Base-by-base conservation (phyloP, 495 filamentous ascomycete genomes). In the Aspergillus biplanus region DNA sequence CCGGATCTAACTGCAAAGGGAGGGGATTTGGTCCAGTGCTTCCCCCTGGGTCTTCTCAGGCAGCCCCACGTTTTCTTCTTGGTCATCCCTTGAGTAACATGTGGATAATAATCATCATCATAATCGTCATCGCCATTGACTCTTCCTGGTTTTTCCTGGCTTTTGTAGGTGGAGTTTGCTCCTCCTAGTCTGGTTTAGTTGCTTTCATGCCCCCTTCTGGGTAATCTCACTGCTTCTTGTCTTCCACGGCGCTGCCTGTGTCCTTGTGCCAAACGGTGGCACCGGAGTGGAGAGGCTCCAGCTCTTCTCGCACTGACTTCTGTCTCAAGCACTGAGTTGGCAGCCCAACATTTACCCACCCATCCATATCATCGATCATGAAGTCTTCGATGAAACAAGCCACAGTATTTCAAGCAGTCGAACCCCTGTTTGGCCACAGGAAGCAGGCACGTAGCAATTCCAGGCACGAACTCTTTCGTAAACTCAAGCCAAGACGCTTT, bases 11-110 rank as follows among this genome's bases (percentile, higher is more conserved):
- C 61, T 50, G 11, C 33, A 33, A 57, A 12, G 18, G 62, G 61
- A 67, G 49, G 52, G 66, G 63, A 62, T 68, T 49, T 64, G 71
- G 68, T 53, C 58, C 56, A 32, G 42, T 50, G 52, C 39, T 27
- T 42, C 63, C 42, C 73, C 47, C 21, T 21, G 4, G n/a, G 9
- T 27, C 48, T 52, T 66, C 56, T 54, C 59, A 62, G 35, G 33
- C 47, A 62, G 63, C 66, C 65, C 67, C 69, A 71, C 69, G 69
- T 69, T 71, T 52, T 47, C 21, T 58, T 49, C 53, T 57, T 32
- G 8, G 7, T 52, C 31, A 37, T 33, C 46, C 46, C 37, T 52
- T 46, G 47, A 34, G 37, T 32, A 48, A 9, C 39, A 42, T 35
- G 42, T 37, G 31, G 34, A 53, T 52, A 55, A 6, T 52, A 44